phyloP scores from a whole-genome alignment of 257 asterid genomes.

The Penstemon newberryi region DNA sequence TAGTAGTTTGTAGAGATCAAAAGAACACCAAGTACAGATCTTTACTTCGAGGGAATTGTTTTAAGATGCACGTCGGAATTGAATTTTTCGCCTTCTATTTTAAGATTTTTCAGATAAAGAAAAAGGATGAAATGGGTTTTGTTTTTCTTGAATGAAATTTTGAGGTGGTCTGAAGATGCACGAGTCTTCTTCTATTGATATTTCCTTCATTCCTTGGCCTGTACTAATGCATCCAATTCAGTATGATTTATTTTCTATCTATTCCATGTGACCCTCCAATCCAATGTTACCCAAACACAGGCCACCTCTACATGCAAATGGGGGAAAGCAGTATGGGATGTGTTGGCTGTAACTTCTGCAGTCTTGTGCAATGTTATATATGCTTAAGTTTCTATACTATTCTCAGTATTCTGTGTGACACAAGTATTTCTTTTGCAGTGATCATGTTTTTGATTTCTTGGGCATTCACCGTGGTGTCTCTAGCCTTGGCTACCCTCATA shows the following conservation, averaged over 20 bases:
- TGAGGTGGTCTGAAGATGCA: background rate
- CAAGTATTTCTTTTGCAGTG: conserved; percentile 51
- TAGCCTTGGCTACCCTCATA: conserved; percentile 91
- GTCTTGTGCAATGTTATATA: background rate
- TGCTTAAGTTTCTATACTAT: conserved; percentile 14
- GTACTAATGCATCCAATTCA: no score
- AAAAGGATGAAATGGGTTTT: background rate
- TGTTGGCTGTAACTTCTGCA: conserved; percentile 3
- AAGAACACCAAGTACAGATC: no score
- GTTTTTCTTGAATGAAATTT: conserved; percentile 1
- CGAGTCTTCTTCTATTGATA: background rate
- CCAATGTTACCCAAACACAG: conserved; percentile 1
- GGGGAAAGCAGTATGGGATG: background rate
- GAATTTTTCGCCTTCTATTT: conserved; percentile 8
- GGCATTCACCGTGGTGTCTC: conserved; percentile 88
- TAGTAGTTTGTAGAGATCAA: no score
- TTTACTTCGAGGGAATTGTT: background rate
- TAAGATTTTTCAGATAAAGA: background rate
- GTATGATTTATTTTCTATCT: background rate
- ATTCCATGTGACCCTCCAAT: conserved; percentile 6
- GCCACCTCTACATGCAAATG: background rate
- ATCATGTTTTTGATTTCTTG: conserved; percentile 98
- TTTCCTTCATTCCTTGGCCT: background rate
- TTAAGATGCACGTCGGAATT: background rate
- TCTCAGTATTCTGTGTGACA: background rate